Conservation (phyloP, 306 rosid species). For the Sphenostylis stenocarpa region DNA sequence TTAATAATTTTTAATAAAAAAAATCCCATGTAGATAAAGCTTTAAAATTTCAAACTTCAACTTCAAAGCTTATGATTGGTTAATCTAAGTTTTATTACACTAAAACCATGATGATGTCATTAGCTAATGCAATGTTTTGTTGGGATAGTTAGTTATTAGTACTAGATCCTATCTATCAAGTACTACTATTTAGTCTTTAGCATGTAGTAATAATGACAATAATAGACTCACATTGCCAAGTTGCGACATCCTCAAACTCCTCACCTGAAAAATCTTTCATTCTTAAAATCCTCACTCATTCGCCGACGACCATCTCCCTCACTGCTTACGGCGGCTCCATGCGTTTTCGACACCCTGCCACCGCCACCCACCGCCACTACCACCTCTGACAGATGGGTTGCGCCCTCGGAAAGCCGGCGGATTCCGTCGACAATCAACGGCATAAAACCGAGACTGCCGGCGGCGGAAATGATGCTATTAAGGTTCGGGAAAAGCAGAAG, state of each 20-base stretch:
- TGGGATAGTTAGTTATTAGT: not conserved
- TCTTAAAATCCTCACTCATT: conserved; percentile 4
- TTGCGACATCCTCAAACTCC: conserved; percentile 11
- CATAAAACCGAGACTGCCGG: not conserved
- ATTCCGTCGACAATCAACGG: conserved; percentile 28
- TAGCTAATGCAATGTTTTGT: not conserved
- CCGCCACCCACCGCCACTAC: conserved; percentile 1
- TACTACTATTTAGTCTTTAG: not conserved
- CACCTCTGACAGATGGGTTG: conserved; percentile 68
- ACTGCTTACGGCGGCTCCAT: conserved; percentile 22
- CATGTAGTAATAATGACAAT: not conserved
- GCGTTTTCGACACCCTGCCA: conserved; percentile 27
- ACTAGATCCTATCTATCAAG: not conserved
- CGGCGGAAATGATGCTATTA: conserved; percentile 19
- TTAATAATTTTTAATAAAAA: too few species aligned
- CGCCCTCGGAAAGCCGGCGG: conserved; percentile 48
- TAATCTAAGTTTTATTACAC: too few species aligned
- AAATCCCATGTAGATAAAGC: too few species aligned
- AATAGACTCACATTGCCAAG: not conserved
- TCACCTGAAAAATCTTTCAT: not conserved
- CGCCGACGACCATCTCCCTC: conserved; percentile 10
- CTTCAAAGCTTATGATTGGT: too few species aligned
- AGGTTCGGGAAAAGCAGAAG: conserved; percentile 36
- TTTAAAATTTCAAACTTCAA: too few species aligned
- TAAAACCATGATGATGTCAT: not conserved